phyloP scores from a whole-genome alignment of 768 basidiomycete species.

The Calocera cornea region DNA sequence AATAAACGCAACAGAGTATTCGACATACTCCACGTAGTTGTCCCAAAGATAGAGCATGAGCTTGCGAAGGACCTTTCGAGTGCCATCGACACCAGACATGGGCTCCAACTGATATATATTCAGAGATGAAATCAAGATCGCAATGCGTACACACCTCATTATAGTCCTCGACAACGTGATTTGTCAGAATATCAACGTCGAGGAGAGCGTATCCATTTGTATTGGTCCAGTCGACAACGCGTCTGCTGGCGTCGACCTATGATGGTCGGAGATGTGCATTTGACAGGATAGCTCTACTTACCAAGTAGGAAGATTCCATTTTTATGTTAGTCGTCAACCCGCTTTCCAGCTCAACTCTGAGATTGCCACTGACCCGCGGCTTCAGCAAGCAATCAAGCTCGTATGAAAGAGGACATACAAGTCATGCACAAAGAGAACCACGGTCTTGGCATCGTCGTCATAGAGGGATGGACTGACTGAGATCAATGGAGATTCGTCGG shows the following conservation, averaged over 20 bases:
- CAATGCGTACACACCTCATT: neutral
- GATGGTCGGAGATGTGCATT: conserved; percentile 6
- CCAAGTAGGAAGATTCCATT: conserved; percentile 73
- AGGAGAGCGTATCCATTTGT: conserved; percentile 55
- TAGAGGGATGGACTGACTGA: conserved; percentile 36
- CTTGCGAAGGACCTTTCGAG: neutral
- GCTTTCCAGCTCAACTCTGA: conserved; percentile 70
- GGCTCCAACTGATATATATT: neutral
- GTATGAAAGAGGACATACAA: conserved; percentile 45
- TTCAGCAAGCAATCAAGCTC: conserved; percentile 9
- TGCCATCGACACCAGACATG: neutral
- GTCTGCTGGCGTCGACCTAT: conserved; percentile 75
- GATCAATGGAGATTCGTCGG: neutral
- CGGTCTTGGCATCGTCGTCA: conserved; percentile 40
- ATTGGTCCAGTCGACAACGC: conserved; percentile 64
- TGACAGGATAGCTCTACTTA: conserved; percentile 24
- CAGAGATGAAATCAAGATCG: neutral
- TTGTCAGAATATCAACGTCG: conserved; percentile 64
- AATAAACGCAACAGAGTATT: neutral
- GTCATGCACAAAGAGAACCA: conserved; percentile 87
- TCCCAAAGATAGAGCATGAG: conserved; percentile 85
- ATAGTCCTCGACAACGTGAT: conserved; percentile 14
- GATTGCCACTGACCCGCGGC: conserved; percentile 54
- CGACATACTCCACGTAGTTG: conserved; percentile 78
- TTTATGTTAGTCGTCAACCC: conserved; percentile 58